Evolutionary conservation across 176 grass and related monocot genomes (phyloP).

Genomic region (Poa annua): DNA sequence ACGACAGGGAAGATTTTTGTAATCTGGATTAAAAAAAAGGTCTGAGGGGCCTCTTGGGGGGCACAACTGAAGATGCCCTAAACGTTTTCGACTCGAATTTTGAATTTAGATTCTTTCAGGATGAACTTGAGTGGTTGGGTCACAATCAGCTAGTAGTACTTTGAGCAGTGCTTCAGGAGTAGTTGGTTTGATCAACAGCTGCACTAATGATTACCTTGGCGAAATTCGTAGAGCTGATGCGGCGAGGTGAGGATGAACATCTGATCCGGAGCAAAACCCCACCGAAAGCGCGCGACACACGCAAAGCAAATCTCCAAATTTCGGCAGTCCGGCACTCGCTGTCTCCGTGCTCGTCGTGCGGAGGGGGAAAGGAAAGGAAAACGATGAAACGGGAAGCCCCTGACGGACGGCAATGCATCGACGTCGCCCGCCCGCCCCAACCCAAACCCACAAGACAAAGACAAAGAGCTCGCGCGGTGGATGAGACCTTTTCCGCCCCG

Average conservation of each 20-base stretch:
- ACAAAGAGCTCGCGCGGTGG: not conserved
- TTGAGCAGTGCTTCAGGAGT: too few species aligned
- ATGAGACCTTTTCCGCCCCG: constrained; percentile 31
- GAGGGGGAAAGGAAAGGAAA: not conserved
- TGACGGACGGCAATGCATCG: not conserved
- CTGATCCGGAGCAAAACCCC: not conserved
- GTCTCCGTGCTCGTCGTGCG: not conserved
- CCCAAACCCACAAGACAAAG: not conserved
- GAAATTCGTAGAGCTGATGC: not conserved
- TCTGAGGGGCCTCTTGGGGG: too few species aligned
- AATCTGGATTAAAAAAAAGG: too few species aligned
- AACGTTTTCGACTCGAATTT: too few species aligned
- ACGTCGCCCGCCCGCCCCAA: not conserved
- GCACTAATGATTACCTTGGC: not conserved
- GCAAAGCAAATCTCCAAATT: constrained; percentile 11
- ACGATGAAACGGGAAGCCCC: constrained; percentile 20
- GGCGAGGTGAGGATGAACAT: not conserved
- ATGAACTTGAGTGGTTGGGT: too few species aligned
- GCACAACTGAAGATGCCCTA: too few species aligned
- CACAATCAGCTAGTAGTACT: too few species aligned
- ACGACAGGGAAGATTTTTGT: too few species aligned
- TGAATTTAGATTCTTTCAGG: too few species aligned
- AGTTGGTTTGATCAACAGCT: not conserved
- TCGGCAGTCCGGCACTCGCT: not conserved
- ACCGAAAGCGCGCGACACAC: not conserved